Evolutionary conservation across 352 stramenopile genomes (phyloP).

Genomic region (Nothophytophthora sp.): DNA sequence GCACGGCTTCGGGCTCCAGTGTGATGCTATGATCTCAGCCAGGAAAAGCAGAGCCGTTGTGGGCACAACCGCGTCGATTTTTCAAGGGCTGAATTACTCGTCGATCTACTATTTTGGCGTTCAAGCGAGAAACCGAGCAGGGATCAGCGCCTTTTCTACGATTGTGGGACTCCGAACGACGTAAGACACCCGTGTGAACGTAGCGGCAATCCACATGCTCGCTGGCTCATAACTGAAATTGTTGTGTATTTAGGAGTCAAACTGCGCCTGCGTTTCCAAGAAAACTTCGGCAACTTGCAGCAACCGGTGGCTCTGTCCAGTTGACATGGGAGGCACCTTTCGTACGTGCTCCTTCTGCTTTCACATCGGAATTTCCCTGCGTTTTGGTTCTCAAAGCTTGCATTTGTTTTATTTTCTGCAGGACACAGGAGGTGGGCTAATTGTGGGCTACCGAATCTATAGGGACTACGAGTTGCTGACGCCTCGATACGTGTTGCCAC

Average conservation of each 20-base stretch:
- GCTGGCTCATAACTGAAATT: neutral
- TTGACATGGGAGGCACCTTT: constrained; percentile 45
- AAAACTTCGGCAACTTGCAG: constrained; percentile 20
- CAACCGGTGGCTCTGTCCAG: constrained; percentile 43
- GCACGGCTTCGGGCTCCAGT: constrained; percentile 21
- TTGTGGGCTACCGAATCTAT: constrained; percentile 63
- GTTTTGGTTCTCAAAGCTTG: neutral
- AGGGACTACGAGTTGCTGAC: constrained; percentile 51
- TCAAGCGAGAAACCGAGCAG: constrained; percentile 42
- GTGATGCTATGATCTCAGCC: constrained; percentile 11
- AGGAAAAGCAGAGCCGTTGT: constrained; percentile 22
- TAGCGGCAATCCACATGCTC: no score
- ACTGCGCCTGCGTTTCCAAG: constrained; percentile 36
- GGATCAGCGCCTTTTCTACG: constrained; percentile 28
- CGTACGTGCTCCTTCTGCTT: constrained; percentile 21
- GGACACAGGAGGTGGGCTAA: constrained; percentile 34
- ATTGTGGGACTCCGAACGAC: constrained; percentile 35
- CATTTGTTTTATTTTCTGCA: constrained; percentile 7
- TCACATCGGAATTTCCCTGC: neutral
- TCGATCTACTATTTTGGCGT: constrained; percentile 58
- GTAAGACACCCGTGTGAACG: no score
- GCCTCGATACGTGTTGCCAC: constrained; percentile 22
- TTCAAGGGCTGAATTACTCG: constrained; percentile 44
- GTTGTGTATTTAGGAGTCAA: constrained; percentile 22
- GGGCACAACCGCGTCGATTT: constrained; percentile 37